These are phyloP conservation scores for Kokia cookei DNA, from an alignment of 441 rosid genomes.

Conservation along the genomic window DNA sequence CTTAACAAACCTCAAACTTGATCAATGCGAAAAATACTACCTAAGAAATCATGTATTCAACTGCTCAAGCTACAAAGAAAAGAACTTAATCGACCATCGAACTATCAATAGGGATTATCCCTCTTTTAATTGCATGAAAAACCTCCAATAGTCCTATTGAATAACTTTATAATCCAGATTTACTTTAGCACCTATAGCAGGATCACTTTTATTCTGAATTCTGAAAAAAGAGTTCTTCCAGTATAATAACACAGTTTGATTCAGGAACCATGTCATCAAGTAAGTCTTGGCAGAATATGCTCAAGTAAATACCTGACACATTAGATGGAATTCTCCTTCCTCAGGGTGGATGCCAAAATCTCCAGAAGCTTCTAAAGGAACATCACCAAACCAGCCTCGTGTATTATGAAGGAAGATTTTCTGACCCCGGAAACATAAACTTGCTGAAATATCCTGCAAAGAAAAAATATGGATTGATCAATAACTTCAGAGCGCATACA, in stretches of 20 bases:
- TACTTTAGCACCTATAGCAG: background rate
- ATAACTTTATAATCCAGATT: background rate
- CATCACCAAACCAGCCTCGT: slow-evolving; percentile 93
- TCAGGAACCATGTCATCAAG: background rate
- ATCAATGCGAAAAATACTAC: background rate
- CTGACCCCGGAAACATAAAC: slow-evolving; percentile 94
- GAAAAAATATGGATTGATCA: background rate
- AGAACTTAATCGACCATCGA: background rate
- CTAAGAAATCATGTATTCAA: background rate
- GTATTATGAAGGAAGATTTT: slow-evolving; percentile 89
- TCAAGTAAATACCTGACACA: slow-evolving; percentile 78
- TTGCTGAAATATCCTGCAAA: slow-evolving; percentile 77
- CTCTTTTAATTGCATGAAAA: background rate
- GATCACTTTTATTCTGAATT: background rate
- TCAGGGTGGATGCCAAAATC: slow-evolving; percentile 98
- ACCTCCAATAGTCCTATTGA: background rate
- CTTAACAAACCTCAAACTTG: background rate
- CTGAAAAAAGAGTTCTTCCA: background rate
- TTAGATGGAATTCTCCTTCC: slow-evolving; percentile 97
- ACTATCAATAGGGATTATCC: background rate
- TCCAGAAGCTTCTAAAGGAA: slow-evolving; percentile 99
- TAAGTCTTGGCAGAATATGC: background rate
- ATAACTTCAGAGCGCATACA: slow-evolving; percentile 5
- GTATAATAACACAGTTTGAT: slow-evolving; percentile 8
- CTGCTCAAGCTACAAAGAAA: background rate